Evolutionary conservation across 148 eudicot genomes (phyloP).

Genomic region (Rhododendron williamsianum): DNA sequence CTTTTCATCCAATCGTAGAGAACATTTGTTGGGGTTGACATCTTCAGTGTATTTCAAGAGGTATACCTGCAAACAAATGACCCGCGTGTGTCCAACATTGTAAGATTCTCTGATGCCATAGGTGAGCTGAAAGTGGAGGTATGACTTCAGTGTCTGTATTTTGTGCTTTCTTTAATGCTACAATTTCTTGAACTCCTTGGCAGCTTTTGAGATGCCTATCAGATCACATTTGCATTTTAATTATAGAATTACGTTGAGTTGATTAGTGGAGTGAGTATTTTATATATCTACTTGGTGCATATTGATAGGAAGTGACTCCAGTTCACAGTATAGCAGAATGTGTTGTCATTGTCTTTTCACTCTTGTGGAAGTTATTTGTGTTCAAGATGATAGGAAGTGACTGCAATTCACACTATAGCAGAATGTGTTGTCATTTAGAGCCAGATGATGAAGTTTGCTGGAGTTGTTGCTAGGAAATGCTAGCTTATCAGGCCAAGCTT

Average conservation of each 20-base stretch:
- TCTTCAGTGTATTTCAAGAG: slow-evolving; percentile 92
- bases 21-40: slow-evolving; percentile 92
- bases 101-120: slow-evolving; percentile 75
- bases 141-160: slow-evolving; percentile 1
- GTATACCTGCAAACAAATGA: slow-evolving; percentile 65
- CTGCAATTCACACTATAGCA: not conserved
- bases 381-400: not conserved
- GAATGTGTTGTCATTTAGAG: not conserved
- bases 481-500: not conserved
- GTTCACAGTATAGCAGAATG: not conserved
- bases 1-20: slow-evolving; percentile 42
- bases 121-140: slow-evolving; percentile 99
- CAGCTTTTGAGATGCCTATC: slow-evolving; percentile 5
- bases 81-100: slow-evolving; percentile 94
- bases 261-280: not conserved
- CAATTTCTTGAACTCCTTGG: not conserved
- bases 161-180: not conserved
- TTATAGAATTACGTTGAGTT: not conserved
- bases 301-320: not conserved
- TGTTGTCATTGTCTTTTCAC: not conserved
- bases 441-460: not conserved
- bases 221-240: not conserved
- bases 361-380: not conserved
- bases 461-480: not conserved
- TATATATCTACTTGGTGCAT: not conserved